phyloP scores from a whole-genome alignment of 1,284 basidiomycete genomes.

The Trichosporon sp. region DNA sequence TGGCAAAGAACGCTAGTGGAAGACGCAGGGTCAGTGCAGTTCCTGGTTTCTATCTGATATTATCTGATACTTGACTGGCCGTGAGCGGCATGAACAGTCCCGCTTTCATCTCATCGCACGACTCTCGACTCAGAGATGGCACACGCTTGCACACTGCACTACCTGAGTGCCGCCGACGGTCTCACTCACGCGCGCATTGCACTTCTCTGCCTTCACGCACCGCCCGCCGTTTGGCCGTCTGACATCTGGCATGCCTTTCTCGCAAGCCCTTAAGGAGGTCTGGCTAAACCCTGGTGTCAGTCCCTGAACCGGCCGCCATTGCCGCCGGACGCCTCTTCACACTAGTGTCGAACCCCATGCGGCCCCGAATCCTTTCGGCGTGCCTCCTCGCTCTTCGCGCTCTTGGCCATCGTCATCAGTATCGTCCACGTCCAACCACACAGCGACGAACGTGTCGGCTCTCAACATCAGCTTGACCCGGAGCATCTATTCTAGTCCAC shows the following conservation, averaged over 20 bases:
- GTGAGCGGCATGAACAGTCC: neutral
- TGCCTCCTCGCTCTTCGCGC: neutral
- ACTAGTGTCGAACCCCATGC: neutral
- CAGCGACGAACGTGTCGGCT: too few relatives aligned
- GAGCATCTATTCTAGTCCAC: too few relatives aligned
- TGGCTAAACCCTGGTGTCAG: neutral
- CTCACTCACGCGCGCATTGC: neutral
- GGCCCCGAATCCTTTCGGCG: neutral
- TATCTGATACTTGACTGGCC: slow-evolving; percentile 2
- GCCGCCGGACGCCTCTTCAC: neutral
- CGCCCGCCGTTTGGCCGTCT: neutral
- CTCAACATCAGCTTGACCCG: too few relatives aligned
- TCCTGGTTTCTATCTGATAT: neutral
- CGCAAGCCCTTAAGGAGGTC: neutral
- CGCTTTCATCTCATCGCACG: neutral
- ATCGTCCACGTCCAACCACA: too few relatives aligned
- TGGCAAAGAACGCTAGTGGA: too few relatives aligned
- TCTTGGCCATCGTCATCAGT: too few relatives aligned
- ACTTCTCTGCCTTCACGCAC: neutral
- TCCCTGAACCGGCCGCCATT: neutral
- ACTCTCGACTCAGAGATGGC: neutral
- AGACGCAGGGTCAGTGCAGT: neutral
- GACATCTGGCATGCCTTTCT: neutral
- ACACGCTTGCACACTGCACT: neutral
- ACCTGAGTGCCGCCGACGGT: neutral